A percentile compares a stretch with the other conserved stretches of the same genome.
Conservation (phyloP, 2,329 filamentous ascomycete species). For the Nemania sp. region DNA sequence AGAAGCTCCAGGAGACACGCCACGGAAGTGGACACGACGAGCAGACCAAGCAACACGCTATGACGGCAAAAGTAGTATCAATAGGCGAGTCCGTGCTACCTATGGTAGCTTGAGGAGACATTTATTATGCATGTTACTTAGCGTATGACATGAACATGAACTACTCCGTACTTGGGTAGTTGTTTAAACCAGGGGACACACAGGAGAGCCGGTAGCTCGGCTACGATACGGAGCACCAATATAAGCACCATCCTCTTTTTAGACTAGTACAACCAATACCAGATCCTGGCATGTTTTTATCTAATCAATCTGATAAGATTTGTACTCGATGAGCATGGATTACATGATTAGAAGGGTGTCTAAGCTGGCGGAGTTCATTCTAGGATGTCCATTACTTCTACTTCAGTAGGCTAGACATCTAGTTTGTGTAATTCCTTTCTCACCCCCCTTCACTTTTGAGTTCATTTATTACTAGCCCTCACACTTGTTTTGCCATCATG, state of each 20-base stretch:
- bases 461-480: not conserved
- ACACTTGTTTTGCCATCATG: not conserved
- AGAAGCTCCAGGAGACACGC: not conserved
- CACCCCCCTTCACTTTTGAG: not conserved
- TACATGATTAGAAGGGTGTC: not conserved
- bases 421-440: not conserved
- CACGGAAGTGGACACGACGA: not conserved
- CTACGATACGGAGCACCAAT: no score
- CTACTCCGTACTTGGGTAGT: no score
- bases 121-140: not conserved
- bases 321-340: not conserved
- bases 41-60: constrained; percentile 2
- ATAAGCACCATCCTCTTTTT: not conserved
- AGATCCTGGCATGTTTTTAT: constrained; percentile 1
- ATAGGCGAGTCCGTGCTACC: not conserved
- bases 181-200: not conserved
- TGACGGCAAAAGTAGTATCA: not conserved
- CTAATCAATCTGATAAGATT: constrained; percentile 19
- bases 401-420: not conserved
- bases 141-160: not conserved
- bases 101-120: not conserved
- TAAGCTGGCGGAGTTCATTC: not conserved
- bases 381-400: not conserved
- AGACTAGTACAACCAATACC: not conserved
- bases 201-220: not conserved